phyloP scores from a whole-genome alignment of 2,329 filamentous ascomycete genomes.

The Sporothrix brunneoviolacea region DNA sequence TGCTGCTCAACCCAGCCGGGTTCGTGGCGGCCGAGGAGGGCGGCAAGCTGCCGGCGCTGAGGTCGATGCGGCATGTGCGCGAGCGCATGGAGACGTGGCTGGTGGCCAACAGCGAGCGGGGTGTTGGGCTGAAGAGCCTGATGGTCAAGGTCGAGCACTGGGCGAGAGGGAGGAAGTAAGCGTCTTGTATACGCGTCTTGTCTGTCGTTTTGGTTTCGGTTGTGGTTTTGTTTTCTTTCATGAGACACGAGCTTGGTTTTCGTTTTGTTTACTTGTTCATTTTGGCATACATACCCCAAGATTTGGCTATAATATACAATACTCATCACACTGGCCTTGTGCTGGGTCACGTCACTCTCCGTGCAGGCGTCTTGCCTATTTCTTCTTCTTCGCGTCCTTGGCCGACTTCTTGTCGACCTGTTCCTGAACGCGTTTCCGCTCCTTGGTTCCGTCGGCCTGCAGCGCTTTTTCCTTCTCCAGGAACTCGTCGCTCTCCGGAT shows the following conservation, averaged over 20 bases:
- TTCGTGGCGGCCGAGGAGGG: slow-evolving; percentile 53
- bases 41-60: slow-evolving; percentile 63
- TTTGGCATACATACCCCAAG: slow-evolving; percentile 9
- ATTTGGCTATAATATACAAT: slow-evolving; percentile 3
- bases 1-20: slow-evolving; percentile 74
- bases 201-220: neutral
- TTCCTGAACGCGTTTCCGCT: slow-evolving; percentile 68
- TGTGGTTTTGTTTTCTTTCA: slow-evolving; percentile 7
- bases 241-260: slow-evolving; percentile 2
- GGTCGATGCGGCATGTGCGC: slow-evolving; percentile 60
- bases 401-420: slow-evolving; percentile 70
- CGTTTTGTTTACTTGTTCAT: slow-evolving; percentile 1
- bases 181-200: neutral
- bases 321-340: neutral
- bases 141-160: slow-evolving; percentile 57
- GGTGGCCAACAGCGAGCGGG: slow-evolving; percentile 73
- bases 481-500: slow-evolving; percentile 69
- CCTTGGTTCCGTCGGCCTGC: slow-evolving; percentile 58
- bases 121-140: slow-evolving; percentile 63
- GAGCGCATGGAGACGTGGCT: slow-evolving; percentile 82
- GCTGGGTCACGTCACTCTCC: neutral
- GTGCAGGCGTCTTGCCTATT: slow-evolving; percentile 21
- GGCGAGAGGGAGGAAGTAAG: slow-evolving; percentile 31
- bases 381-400: slow-evolving; percentile 44
- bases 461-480: slow-evolving; percentile 56